These are phyloP conservation scores for Microcyclospora pomicola DNA, from an alignment of 2,329 filamentous ascomycete genomes.

Conservation along the genomic window DNA sequence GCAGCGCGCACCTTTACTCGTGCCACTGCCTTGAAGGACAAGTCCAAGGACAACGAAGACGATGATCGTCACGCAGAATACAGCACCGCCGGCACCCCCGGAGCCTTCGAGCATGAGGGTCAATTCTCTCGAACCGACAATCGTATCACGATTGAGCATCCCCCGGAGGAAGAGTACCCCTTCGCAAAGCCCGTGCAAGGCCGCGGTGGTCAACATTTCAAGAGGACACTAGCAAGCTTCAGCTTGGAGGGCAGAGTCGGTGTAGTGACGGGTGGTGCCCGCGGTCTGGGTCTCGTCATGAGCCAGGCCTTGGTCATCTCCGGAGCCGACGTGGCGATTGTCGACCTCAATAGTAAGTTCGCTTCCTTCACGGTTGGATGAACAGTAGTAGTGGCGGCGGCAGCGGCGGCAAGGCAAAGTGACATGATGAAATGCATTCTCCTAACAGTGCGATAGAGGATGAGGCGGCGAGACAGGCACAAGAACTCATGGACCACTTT, in stretches of 20 bases:
- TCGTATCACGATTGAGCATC: conserved; percentile 64
- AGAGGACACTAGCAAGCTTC: conserved; percentile 73
- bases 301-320: conserved; percentile 80
- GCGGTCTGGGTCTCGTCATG: conserved; percentile 84
- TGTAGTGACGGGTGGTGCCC: conserved; percentile 78
- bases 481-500: conserved; percentile 61
- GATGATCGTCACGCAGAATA: conserved; percentile 18
- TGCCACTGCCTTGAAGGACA: conserved; percentile 8
- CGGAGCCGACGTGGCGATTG: conserved; percentile 78
- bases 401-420: no score
- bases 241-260: conserved; percentile 73
- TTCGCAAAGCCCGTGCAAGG: conserved; percentile 57
- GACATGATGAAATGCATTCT: no score
- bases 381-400: neutral
- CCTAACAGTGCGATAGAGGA: conserved; percentile 43
- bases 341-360: conserved; percentile 75
- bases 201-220: conserved; percentile 66
- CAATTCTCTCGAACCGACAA: conserved; percentile 69
- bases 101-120: conserved; percentile 40
- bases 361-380: neutral
- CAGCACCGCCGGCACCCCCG: conserved; percentile 22
- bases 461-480: conserved; percentile 65
- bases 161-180: conserved; percentile 64
- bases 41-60: conserved; percentile 17
- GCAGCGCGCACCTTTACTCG: conserved; percentile 11